Conservation (phyloP, 371 early-diverging fungal species). For the Zopfochytrium polystomum region DNA sequence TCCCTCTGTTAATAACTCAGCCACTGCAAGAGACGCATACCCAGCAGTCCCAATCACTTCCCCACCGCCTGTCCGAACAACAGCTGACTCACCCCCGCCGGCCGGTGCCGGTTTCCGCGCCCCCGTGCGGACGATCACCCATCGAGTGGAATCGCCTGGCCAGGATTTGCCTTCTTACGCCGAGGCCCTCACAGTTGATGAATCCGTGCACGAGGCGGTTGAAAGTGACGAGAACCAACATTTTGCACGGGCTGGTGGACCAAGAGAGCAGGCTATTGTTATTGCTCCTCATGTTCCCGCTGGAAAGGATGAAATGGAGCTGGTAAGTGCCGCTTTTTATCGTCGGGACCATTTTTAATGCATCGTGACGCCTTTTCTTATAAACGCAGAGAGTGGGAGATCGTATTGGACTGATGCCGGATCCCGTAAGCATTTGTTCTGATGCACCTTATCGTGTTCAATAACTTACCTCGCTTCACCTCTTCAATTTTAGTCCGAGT, state of each 20-base stretch:
- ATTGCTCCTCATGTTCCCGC: conserved; percentile 16
- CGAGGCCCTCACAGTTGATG: background rate
- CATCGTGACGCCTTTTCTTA: background rate
- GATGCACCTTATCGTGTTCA: too few species aligned
- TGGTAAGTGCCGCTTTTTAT: background rate
- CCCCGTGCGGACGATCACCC: background rate
- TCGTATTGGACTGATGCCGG: conserved; percentile 8
- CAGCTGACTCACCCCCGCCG: too few species aligned
- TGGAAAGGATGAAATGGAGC: conserved; percentile 30
- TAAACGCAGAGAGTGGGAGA: conserved; percentile 9
- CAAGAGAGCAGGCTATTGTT: conserved; percentile 6
- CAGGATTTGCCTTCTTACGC: background rate
- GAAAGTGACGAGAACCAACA: background rate
- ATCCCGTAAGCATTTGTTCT: background rate
- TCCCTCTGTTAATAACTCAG: background rate
- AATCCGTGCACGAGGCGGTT: background rate
- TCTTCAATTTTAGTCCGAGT: too few species aligned
- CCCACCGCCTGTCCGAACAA: too few species aligned
- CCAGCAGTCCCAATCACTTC: too few species aligned
- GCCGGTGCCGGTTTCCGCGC: too few species aligned
- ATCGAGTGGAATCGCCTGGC: background rate
- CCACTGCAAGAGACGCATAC: background rate
- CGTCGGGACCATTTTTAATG: background rate
- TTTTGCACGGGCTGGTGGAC: background rate
- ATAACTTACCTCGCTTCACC: too few species aligned